Percentiles rank a stretch among this genome's conserved stretches.
Conservation (phyloP, 306 rosid genomes). For the Gleditsia sinensis region DNA sequence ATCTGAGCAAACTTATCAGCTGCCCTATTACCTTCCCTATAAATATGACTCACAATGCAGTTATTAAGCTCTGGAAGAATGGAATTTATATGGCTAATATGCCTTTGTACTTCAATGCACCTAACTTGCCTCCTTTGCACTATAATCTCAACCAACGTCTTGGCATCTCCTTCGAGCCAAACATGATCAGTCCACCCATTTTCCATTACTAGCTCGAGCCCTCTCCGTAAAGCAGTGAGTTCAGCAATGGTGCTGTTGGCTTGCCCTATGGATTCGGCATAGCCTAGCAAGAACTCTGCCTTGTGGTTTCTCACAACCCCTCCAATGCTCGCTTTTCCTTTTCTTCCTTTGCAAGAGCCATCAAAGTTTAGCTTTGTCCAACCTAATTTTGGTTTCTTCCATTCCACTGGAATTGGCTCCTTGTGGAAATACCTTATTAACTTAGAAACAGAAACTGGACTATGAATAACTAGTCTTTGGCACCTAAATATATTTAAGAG, state of each 20-base stretch:
- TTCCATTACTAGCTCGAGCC: slow-evolving; percentile 69
- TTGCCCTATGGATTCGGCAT: slow-evolving; percentile 62
- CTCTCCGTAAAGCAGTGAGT: slow-evolving; percentile 55
- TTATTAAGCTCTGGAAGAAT: slow-evolving; percentile 45
- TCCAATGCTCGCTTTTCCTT: slow-evolving; percentile 64
- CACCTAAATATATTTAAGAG: slow-evolving; percentile 43
- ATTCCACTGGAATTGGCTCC: slow-evolving; percentile 60
- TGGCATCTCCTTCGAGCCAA: slow-evolving; percentile 82
- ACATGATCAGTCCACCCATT: slow-evolving; percentile 64
- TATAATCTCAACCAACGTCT: slow-evolving; percentile 60
- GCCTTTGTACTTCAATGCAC: slow-evolving; percentile 55
- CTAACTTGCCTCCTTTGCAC: slow-evolving; percentile 43
- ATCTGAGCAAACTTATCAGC: slow-evolving; percentile 74
- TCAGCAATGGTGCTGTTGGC: slow-evolving; percentile 74
- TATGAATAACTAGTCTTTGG: slow-evolving; percentile 33
- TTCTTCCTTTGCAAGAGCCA: slow-evolving; percentile 58
- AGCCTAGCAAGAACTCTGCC: slow-evolving; percentile 75
- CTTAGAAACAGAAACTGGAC: slow-evolving; percentile 34
- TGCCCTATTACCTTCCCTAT: slow-evolving; percentile 72
- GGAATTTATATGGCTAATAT: slow-evolving; percentile 47
- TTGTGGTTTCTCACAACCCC: slow-evolving; percentile 67
- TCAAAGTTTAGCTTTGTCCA: slow-evolving; percentile 76
- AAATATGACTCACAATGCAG: slow-evolving; percentile 54
- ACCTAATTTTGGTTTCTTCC: slow-evolving; percentile 71
- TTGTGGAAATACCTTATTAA: slow-evolving; percentile 44